phyloP scores from a whole-genome alignment of 139 green algal genomes.

The Chlamydomonas sphaeroides region DNA sequence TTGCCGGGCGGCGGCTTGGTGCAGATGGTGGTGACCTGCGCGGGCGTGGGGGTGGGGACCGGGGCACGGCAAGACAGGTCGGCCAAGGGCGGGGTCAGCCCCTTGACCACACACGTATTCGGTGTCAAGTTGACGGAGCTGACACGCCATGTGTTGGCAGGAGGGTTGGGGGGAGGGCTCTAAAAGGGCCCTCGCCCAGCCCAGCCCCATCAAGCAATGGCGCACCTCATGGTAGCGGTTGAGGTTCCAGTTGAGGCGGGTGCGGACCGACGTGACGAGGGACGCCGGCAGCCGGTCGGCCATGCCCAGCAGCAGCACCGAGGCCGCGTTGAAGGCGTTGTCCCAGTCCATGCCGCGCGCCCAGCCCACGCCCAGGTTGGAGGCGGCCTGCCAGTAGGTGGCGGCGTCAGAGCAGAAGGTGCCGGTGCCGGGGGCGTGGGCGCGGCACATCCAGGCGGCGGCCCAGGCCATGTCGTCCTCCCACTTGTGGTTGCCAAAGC shows the following conservation, averaged over 20 bases:
- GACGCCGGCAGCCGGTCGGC: background rate
- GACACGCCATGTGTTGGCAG: too few relatives aligned
- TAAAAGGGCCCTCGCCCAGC: background rate
- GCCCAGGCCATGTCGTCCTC: conserved; percentile 29
- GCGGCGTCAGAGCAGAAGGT: conserved; percentile 10
- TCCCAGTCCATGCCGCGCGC: conserved; percentile 19
- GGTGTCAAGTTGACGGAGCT: too few relatives aligned
- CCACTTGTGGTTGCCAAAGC: conserved; percentile 15
- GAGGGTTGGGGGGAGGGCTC: too few relatives aligned
- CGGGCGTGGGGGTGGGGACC: background rate
- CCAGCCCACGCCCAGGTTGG: conserved; percentile 5
- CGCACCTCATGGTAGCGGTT: conserved; percentile 4
- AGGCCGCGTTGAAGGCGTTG: conserved; percentile 20
- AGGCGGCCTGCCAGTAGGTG: background rate
- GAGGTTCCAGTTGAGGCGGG: conserved; percentile 2
- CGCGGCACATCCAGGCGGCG: conserved; percentile 3
- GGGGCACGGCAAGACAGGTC: too few relatives aligned
- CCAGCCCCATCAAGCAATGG: background rate
- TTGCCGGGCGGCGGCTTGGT: background rate
- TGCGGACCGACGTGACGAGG: background rate
- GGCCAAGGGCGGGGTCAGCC: too few relatives aligned
- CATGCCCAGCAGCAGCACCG: conserved; percentile 17
- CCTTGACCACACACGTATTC: too few relatives aligned
- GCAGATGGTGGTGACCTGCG: background rate
- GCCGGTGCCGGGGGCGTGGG: background rate